These are phyloP conservation scores for Jamesozyma jinghongensis DNA, from an alignment of 805 yeast genomes.

Conservation along the genomic window DNA sequence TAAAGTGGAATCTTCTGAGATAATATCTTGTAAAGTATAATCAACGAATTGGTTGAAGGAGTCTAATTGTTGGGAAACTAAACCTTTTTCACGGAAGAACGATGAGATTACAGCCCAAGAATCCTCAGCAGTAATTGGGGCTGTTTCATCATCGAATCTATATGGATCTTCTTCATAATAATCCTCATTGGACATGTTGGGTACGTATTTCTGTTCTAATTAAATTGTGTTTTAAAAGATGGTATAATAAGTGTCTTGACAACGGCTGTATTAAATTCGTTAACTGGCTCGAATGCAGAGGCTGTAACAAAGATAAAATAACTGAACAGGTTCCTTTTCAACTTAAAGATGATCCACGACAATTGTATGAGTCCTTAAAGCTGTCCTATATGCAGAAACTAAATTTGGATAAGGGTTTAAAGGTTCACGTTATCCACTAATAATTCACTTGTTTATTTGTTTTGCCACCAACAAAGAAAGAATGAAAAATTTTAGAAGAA, in stretches of 20 bases:
- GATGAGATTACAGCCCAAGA: conserved; percentile 98
- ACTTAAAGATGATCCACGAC: too few species aligned
- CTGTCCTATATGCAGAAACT: too few species aligned
- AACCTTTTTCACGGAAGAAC: conserved; percentile 91
- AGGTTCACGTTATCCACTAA: too few species aligned
- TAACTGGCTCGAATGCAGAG: too few species aligned
- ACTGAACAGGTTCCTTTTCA: too few species aligned
- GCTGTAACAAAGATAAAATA: too few species aligned
- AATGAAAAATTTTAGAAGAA: neutral
- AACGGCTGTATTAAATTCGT: too few species aligned
- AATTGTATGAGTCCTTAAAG: too few species aligned
- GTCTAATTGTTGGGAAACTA: conserved; percentile 96
- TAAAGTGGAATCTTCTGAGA: conserved; percentile 88
- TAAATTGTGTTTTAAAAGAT: too few species aligned
- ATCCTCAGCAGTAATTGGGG: conserved; percentile 89
- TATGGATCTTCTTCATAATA: conserved; percentile 52
- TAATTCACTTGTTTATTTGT: neutral
- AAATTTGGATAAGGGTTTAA: too few species aligned
- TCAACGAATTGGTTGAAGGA: conserved; percentile 97
- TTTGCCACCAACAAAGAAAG: neutral
- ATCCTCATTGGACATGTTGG: conserved; percentile 16
- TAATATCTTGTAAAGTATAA: conserved; percentile 92
- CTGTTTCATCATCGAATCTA: conserved; percentile 58
- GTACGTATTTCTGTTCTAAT: too few species aligned
- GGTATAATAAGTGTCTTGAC: too few species aligned